Percentiles rank a stretch among this genome's conserved stretches.
Conservation (phyloP, 257 asterid genomes). For the Solanum dulcamara region DNA sequence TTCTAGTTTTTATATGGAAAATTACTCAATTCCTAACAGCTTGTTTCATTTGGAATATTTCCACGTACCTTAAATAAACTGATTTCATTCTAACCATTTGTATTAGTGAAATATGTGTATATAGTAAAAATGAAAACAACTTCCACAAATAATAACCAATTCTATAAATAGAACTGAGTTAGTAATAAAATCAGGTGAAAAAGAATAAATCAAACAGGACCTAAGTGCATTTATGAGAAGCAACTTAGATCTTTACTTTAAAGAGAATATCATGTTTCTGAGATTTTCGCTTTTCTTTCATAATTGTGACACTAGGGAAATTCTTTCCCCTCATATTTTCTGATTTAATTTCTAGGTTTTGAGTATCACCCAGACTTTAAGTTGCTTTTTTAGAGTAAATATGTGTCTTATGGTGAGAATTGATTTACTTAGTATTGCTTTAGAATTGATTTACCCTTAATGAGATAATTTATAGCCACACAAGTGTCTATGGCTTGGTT, state of each 20-base stretch:
- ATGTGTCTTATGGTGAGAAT: neutral
- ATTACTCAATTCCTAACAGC: neutral
- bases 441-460: neutral
- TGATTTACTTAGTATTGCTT: neutral
- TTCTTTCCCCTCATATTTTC: neutral
- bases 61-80: neutral
- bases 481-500: neutral
- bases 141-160: neutral
- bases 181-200: neutral
- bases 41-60: neutral
- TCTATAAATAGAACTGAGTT: neutral
- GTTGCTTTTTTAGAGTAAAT: neutral
- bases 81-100: neutral
- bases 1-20: neutral
- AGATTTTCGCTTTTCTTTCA: neutral
- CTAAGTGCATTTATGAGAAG: neutral
- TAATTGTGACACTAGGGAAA: neutral
- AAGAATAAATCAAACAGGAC: neutral
- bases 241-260: neutral
- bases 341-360: neutral
- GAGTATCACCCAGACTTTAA: neutral
- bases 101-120: neutral
- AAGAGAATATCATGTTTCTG: neutral
- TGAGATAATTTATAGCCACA: neutral
- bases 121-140: neutral